Base-by-base conservation (phyloP, 352 stramenopile species). In the Thraustochytrium sp. region DNA sequence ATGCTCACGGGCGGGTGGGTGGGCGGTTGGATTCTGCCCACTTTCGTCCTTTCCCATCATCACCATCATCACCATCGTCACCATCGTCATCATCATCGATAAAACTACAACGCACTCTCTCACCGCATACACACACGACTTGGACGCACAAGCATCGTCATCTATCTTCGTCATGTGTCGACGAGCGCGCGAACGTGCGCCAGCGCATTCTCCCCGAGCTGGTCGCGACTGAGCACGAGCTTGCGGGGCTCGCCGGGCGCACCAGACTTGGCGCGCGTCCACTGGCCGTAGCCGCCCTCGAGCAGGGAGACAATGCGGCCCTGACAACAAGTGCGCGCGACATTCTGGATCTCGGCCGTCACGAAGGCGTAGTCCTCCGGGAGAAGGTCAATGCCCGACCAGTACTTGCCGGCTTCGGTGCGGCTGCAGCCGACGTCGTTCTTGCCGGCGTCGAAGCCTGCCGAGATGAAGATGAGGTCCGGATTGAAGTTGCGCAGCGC, bases 281-380 rank as follows among this genome's bases (percentile, higher is more conserved):
- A 80, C 34, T 46, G 51, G 38, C 85, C 92, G 88, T 98, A 98
- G 49, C 95, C 94, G 82, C 95, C 95, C 85, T 98, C 95, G 23
- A 98, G 87, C 51, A 98, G 92, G 53, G 93, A 97, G 36, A 98
- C 91, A 56, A 98, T 90, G 54, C 93, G 90, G 5, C 94, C 95
- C 4, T 97, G 86, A 82, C 95, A 98, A 85, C 93, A 98, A 88
- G 95, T 92, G 85, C 96, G 90, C 0, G 94, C 93, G 82, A 98
- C 91, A 64, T 92, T 88, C 59, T 92, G 85, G 62, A 97, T 90
- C 86, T 94, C 87, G 42, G 89, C 87, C 23, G 92, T 95, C 68
- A 93, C 85, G 90, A 90, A 96, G 13, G 84, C 85, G 86, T 95
- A 96, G 88, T 97, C 93, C 65, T 94, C 90, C 36, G 92, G 87